Conservation (phyloP, 352 stramenopile genomes). For the Globisporangium canariense region DNA sequence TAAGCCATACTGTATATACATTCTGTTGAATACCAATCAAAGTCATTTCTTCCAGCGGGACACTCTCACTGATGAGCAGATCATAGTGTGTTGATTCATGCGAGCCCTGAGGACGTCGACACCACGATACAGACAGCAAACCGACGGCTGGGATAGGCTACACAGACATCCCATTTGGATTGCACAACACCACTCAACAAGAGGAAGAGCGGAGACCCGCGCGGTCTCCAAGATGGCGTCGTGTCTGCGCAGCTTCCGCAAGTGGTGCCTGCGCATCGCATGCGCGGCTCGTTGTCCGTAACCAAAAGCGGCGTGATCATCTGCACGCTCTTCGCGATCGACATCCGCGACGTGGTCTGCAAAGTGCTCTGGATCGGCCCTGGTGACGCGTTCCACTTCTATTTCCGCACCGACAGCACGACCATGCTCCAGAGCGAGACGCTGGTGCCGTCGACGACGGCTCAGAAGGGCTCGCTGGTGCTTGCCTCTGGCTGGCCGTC, state of each 20-base stretch:
- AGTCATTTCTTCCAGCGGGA: too few species aligned
- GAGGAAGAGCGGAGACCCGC: too few species aligned
- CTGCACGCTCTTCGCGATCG: constrained; percentile 27
- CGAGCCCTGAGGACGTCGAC: too few species aligned
- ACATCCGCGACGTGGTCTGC: constrained; percentile 30
- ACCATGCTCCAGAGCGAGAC: constrained; percentile 19
- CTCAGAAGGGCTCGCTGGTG: constrained; percentile 12
- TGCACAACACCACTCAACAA: too few species aligned
- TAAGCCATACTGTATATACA: neutral
- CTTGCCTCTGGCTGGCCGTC: constrained; percentile 32
- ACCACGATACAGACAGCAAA: too few species aligned
- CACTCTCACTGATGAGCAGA: too few species aligned
- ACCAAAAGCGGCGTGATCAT: constrained; percentile 20
- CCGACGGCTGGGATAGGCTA: too few species aligned
- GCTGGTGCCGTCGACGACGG: constrained; percentile 14
- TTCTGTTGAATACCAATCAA: too few species aligned
- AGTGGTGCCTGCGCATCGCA: neutral
- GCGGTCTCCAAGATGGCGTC: neutral
- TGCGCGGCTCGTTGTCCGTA: constrained; percentile 8
- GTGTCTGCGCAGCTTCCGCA: neutral
- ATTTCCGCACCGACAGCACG: constrained; percentile 26
- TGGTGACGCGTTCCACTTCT: constrained; percentile 35
- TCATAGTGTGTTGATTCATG: too few species aligned
- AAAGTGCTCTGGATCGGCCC: constrained; percentile 37
- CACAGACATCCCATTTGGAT: too few species aligned